Evolutionary conservation across 495 filamentous ascomycete genomes (phyloP).

Genomic region (Penicillium alfredii): DNA sequence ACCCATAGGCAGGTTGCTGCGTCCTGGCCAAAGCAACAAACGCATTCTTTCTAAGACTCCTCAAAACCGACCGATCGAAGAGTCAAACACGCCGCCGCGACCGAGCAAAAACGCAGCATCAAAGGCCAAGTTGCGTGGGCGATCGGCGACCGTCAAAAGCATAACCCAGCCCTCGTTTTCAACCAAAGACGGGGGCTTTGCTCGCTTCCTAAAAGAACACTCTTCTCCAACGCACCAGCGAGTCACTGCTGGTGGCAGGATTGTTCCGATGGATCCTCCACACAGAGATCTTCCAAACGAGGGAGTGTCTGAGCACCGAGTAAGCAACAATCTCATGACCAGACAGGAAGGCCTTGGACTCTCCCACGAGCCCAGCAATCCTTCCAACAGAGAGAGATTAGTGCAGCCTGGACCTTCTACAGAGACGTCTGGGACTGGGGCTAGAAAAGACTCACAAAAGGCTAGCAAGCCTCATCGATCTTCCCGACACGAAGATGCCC

Average conservation of each 20-base stretch:
- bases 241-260: constrained; percentile 60
- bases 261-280: constrained; percentile 46
- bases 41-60: constrained; percentile 1
- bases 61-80: constrained; percentile 3
- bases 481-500: no score
- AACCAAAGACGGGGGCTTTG: constrained; percentile 40
- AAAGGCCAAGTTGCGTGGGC: not conserved
- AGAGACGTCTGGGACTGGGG: no score
- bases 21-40: not conserved
- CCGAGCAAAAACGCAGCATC: constrained; percentile 1
- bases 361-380: no score
- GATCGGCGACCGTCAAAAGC: constrained; percentile 17
- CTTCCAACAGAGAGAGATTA: no score
- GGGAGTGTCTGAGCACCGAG: not conserved
- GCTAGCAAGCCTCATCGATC: no score
- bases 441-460: no score
- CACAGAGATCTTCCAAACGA: constrained; percentile 18
- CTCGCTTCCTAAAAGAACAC: constrained; percentile 52
- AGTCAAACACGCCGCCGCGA: constrained; percentile 1
- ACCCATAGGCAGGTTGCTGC: constrained; percentile 4
- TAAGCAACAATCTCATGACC: constrained; percentile 1
- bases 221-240: constrained; percentile 54
- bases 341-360: no score
- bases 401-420: no score
- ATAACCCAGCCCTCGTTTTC: constrained; percentile 9